These are phyloP conservation scores for Boechera divaricarpa DNA, from an alignment of 345 rosid genomes.

Conservation along the genomic window DNA sequence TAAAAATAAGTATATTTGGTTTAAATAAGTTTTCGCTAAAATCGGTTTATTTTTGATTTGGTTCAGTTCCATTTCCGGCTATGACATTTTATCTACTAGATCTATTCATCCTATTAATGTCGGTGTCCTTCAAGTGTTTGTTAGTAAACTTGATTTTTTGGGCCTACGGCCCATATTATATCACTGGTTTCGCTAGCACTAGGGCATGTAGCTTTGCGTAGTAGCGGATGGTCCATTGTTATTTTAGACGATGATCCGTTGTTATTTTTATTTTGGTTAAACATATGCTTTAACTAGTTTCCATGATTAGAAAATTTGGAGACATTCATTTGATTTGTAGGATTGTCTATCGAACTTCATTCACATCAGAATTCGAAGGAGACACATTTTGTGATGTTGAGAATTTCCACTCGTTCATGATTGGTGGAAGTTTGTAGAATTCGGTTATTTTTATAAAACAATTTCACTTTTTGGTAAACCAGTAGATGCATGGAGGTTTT, in stretches of 20 bases:
- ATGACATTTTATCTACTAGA: background rate
- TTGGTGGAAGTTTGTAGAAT: background rate
- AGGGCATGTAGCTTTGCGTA: background rate
- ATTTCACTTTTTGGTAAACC: background rate
- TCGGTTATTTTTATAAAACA: background rate
- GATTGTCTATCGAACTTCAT: background rate
- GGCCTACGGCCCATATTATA: slow-evolving; percentile 16
- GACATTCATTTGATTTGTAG: background rate
- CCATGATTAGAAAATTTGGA: background rate
- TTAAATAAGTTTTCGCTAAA: background rate
- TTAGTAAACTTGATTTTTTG: background rate
- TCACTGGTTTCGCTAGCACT: background rate
- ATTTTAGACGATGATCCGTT: background rate
- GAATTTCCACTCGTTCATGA: too few relatives aligned
- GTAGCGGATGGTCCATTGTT: background rate
- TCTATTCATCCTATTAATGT: too few relatives aligned
- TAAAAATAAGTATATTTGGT: background rate
- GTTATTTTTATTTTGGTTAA: background rate
- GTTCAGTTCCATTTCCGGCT: background rate
- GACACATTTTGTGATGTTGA: background rate
- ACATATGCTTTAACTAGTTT: background rate
- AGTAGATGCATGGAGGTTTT: background rate
- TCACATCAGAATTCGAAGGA: background rate
- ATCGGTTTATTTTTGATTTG: background rate
- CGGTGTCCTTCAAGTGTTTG: background rate